A percentile compares a stretch with the other conserved stretches of the same genome.
These are phyloP conservation scores for Apiospora marii DNA, from an alignment of 2,329 filamentous ascomycete genomes.

Conservation along the genomic window DNA sequence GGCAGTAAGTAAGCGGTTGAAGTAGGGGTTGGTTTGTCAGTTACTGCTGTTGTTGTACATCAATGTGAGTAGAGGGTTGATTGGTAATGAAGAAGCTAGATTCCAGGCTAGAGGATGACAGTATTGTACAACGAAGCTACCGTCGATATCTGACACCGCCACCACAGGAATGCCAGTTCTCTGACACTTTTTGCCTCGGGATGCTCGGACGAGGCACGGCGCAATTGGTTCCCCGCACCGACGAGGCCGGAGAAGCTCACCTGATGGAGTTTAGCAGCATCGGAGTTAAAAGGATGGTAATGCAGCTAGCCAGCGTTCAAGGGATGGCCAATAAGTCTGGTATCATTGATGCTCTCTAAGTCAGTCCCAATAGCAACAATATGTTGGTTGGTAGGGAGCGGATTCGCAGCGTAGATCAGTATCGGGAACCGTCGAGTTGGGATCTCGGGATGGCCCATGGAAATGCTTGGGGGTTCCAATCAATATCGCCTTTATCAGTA, in stretches of 20 bases:
- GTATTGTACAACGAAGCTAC: background rate
- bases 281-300: background rate
- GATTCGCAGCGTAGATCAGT: background rate
- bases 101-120: background rate
- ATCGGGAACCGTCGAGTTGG: background rate
- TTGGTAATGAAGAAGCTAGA: background rate
- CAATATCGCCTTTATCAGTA: background rate
- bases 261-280: slow-evolving; percentile 9
- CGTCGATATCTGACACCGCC: background rate
- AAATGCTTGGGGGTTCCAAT: background rate
- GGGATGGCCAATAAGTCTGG: background rate
- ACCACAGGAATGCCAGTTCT: background rate
- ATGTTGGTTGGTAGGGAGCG: background rate
- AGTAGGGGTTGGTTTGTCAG: background rate
- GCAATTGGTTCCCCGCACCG: slow-evolving; percentile 17
- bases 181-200: slow-evolving; percentile 19
- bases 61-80: background rate
- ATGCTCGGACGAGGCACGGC: slow-evolving; percentile 10
- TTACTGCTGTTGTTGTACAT: background rate
- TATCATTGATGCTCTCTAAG: background rate
- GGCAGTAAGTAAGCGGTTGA: background rate
- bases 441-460: background rate
- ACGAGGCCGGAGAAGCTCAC: slow-evolving; percentile 1
- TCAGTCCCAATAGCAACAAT: background rate
- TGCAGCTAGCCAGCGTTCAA: background rate